phyloP scores from a whole-genome alignment of 2,329 filamentous ascomycete species.

The Hypocrella siamensis region DNA sequence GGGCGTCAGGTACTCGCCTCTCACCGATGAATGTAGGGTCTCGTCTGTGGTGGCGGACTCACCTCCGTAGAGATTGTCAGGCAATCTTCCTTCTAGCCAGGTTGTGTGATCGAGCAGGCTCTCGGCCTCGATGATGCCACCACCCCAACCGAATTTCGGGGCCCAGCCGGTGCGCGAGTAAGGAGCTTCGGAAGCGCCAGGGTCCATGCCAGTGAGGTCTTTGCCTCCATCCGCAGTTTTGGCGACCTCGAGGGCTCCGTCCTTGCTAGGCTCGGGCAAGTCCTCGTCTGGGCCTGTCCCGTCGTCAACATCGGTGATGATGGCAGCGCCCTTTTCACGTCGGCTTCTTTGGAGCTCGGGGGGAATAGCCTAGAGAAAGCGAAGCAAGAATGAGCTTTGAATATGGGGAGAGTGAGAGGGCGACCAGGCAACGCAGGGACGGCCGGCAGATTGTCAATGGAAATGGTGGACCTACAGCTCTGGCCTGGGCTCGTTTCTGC shows the following conservation, averaged over 20 bases:
- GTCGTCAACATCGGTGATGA: conserved; percentile 69
- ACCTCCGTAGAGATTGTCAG: conserved; percentile 86
- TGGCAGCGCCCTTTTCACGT: conserved; percentile 43
- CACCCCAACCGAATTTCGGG: conserved; percentile 62
- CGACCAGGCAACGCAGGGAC: background rate
- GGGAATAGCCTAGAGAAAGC: conserved; percentile 17
- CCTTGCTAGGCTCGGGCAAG: conserved; percentile 59
- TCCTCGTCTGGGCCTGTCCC: conserved; percentile 56
- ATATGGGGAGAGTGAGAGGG: background rate
- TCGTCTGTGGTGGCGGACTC: no score
- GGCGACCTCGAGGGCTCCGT: conserved; percentile 43
- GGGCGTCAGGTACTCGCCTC: no score
- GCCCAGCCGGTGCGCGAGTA: conserved; percentile 63
- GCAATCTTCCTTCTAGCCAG: conserved; percentile 66
- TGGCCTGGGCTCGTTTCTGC: conserved; percentile 68
- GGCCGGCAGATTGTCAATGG: background rate
- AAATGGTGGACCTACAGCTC: conserved; percentile 42
- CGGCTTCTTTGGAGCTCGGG: conserved; percentile 18
- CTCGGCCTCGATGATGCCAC: conserved; percentile 38
- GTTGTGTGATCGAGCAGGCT: conserved; percentile 78
- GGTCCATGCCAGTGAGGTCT: conserved; percentile 31
- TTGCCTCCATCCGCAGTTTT: conserved; percentile 32
- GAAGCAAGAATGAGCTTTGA: background rate
- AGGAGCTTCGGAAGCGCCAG: conserved; percentile 33
- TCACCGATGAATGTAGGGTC: no score